A percentile compares a stretch with the other conserved stretches of the same genome.
These are phyloP conservation scores for Tetratostichococcus sp. DNA, from an alignment of 139 green algal species.

Conservation along the genomic window DNA sequence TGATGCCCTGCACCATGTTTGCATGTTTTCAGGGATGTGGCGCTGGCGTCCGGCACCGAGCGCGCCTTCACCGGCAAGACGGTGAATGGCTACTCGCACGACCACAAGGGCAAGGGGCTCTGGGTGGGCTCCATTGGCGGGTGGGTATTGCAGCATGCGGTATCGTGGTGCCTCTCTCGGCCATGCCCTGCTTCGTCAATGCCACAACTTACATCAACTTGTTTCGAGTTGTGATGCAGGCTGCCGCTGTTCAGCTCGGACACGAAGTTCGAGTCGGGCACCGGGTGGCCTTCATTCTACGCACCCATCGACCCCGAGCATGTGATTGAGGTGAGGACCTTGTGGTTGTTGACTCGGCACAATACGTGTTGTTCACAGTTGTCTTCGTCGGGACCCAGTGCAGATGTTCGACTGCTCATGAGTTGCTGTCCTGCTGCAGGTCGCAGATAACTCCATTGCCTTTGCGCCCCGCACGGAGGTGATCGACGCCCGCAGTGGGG, in stretches of 20 bases:
- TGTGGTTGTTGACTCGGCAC: no score
- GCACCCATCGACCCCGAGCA: conserved; percentile 73
- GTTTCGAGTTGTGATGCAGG: conserved; percentile 20
- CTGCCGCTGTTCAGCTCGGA: conserved; percentile 72
- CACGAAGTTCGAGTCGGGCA: conserved; percentile 75
- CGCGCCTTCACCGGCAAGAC: conserved; percentile 70
- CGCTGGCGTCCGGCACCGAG: conserved; percentile 67
- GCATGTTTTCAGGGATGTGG: conserved; percentile 32
- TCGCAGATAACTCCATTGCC: conserved; percentile 72
- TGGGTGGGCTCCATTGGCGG: conserved; percentile 19
- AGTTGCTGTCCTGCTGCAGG: background rate
- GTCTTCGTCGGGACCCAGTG: no score
- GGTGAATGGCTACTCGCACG: conserved; percentile 59
- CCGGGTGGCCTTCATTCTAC: conserved; percentile 71
- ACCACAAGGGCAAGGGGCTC: conserved; percentile 69
- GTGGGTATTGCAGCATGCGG: background rate
- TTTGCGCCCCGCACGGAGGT: conserved; percentile 89
- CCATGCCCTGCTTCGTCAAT: no score
- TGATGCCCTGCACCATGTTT: no score
- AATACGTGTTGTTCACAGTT: no score
- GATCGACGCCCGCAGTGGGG: conserved; percentile 25
- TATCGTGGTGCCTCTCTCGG: no score
- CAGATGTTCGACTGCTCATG: no score
- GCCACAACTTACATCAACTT: no score
- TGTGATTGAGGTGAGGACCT: conserved; percentile 50